phyloP scores from a whole-genome alignment of 2,329 filamentous ascomycete species.

The Arthrobotrys conoides region DNA sequence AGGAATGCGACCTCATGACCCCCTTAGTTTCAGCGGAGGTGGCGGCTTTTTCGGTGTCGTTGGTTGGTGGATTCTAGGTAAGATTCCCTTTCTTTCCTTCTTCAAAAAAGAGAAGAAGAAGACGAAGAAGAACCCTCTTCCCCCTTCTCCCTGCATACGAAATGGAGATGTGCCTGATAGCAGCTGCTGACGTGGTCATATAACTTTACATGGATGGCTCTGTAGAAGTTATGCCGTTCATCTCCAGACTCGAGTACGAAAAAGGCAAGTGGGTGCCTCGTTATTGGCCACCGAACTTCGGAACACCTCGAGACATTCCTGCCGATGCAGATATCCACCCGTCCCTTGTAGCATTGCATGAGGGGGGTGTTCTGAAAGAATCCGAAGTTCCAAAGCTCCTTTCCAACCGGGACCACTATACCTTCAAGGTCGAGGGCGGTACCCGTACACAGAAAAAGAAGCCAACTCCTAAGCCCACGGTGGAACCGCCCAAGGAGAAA shows the following conservation, averaged over 20 bases:
- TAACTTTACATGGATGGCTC: neutral
- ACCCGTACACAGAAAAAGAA: constrained; percentile 19
- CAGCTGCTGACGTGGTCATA: constrained; percentile 46
- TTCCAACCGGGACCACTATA: constrained; percentile 56
- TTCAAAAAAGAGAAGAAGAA: no score
- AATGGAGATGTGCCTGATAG: neutral
- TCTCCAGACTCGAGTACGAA: constrained; percentile 66
- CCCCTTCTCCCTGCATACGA: neutral
- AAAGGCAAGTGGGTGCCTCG: constrained; percentile 66
- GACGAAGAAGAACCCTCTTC: no score
- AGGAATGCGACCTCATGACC: constrained; percentile 65
- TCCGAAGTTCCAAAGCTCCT: constrained; percentile 48
- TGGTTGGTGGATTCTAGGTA: constrained; percentile 66
- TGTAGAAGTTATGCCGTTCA: constrained; percentile 66
- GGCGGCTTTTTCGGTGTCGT: constrained; percentile 63
- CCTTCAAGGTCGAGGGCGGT: constrained; percentile 37
- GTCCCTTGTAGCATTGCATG: constrained; percentile 63
- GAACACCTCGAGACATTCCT: constrained; percentile 66
- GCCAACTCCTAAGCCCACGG: neutral
- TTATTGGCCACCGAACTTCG: constrained; percentile 66
- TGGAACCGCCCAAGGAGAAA: constrained; percentile 22
- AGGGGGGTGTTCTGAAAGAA: constrained; percentile 52
- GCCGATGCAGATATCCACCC: constrained; percentile 65
- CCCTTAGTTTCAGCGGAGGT: constrained; percentile 65
- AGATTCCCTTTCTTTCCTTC: constrained; percentile 12